Base-by-base conservation (phyloP, 2,329 filamentous ascomycete species). In the Sporothrix phasma region DNA sequence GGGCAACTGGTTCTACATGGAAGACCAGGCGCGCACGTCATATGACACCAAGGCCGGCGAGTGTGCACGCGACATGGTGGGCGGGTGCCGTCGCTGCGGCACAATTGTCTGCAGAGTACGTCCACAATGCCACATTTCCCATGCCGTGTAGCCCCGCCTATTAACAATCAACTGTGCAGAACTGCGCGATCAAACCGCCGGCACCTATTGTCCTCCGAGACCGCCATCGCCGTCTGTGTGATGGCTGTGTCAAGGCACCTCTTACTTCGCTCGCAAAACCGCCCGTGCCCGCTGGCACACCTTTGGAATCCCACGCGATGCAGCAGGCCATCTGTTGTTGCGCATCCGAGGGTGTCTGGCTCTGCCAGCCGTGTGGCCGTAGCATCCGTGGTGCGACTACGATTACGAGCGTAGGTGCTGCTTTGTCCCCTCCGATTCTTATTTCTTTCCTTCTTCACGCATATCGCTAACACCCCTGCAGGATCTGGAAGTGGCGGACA, bases 1-100 rank as follows among this genome's bases (percentile, higher is more conserved):
- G 37, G 77, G 78, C 66, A 82, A 83, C 72, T 84, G 81, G 81
- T 81, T 79, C 71, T 84, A 84, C 69, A 82, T 85, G 77, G 79
- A 84, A 66, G 79, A 84, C 63, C 76, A 77, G 49, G 76, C 77
- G 39, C 69, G 74, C 47, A 68, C 71, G 1, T 69, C 81, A 63
- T 79, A 78, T 69, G 77, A 80, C 67, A 87, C 88, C 61, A 93
- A 90, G 74, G 81, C 89, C 31, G 87, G 89, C 5, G 81, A 82
- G 69, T 97, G 93, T 73, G 93, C 93, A 24, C 82, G 90, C 66
- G 93, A 97, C 74, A 84, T 96, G 84, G 93, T 97, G 5, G 84
- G 81, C 47, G 87, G 88, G 69, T 97, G 93, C 74, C 84, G 90
- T 63, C 83, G 87, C 67, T 97, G 93, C 73, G 83, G 82, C 45